Evolutionary conservation across 2,329 filamentous ascomycete species (phyloP).

Genomic region (Canariomyces notabilis): DNA sequence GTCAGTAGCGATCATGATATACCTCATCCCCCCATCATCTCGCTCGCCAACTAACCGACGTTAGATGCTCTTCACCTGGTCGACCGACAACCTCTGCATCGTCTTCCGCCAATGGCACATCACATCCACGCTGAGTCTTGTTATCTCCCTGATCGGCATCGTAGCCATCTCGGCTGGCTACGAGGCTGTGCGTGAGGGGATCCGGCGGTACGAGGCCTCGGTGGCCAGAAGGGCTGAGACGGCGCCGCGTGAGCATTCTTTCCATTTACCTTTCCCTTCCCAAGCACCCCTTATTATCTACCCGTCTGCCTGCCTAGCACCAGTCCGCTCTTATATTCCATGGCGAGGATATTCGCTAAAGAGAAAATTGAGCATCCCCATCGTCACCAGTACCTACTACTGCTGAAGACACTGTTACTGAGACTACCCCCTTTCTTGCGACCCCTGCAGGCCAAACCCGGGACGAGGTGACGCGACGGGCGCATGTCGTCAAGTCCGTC

Average conservation of each 20-base stretch:
- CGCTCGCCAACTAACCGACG: not conserved
- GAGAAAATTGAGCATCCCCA: constrained; percentile 19
- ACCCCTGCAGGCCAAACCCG: constrained; percentile 66
- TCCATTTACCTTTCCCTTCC: constrained; percentile 5
- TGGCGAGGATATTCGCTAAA: constrained; percentile 6
- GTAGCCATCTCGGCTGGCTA: constrained; percentile 85
- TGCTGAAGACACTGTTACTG: constrained; percentile 44
- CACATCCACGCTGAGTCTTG: constrained; percentile 64
- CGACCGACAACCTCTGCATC: constrained; percentile 89
- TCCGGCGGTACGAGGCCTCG: constrained; percentile 68
- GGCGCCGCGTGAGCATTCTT: constrained; percentile 46
- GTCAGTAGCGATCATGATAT: constrained; percentile 44
- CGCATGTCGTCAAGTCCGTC: constrained; percentile 71
- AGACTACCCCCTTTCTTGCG: constrained; percentile 54
- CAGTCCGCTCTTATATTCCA: constrained; percentile 3
- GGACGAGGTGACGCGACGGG: constrained; percentile 56
- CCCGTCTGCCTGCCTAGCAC: constrained; percentile 3
- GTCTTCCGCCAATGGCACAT: constrained; percentile 91
- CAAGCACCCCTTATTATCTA: not conserved
- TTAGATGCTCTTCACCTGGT: constrained; percentile 98
- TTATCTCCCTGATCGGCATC: constrained; percentile 78
- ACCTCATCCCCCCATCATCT: not conserved
- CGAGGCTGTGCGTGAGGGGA: constrained; percentile 75
- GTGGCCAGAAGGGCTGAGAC: constrained; percentile 44
- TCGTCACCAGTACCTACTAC: not conserved